Conservation (phyloP, 1,139 yeast genomes). For the Debaryomyces sp. region DNA sequence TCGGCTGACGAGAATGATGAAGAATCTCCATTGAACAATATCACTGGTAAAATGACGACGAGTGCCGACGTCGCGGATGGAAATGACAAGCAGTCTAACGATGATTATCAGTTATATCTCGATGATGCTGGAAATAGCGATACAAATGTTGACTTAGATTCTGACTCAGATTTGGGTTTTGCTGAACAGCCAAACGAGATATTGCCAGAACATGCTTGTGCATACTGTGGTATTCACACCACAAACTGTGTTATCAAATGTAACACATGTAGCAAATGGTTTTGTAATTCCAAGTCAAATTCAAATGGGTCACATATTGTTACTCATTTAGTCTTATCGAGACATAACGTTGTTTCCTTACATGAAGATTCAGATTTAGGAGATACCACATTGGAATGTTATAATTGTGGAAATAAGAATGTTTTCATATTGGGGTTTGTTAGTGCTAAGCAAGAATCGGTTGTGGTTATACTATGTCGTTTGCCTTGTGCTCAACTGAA, state of each 20-base stretch:
- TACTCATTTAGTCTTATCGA: slow-evolving; percentile 80
- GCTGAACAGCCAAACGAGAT: slow-evolving; percentile 8
- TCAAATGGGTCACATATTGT: slow-evolving; percentile 79
- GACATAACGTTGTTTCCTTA: slow-evolving; percentile 72
- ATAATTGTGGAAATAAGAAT: slow-evolving; percentile 83
- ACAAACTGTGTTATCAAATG: slow-evolving; percentile 76
- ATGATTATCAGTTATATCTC: slow-evolving; percentile 6
- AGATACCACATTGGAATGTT: slow-evolving; percentile 84
- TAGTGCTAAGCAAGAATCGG: slow-evolving; percentile 83
- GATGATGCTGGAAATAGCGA: slow-evolving; percentile 9
- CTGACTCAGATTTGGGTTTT: not conserved
- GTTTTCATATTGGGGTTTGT: slow-evolving; percentile 86
- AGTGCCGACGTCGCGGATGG: not conserved
- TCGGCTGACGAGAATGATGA: slow-evolving; percentile 5
- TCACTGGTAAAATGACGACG: not conserved
- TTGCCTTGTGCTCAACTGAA: slow-evolving; percentile 84
- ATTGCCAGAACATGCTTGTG: slow-evolving; percentile 50
- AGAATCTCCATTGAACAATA: not conserved
- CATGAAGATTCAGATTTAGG: slow-evolving; percentile 86
- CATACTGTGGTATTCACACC: slow-evolving; percentile 78
- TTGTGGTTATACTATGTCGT: slow-evolving; percentile 85
- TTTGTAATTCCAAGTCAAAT: slow-evolving; percentile 76
- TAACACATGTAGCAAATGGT: slow-evolving; percentile 81
- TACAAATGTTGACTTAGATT: not conserved
- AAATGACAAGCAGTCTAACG: not conserved